Percentiles rank a stretch among this genome's conserved stretches.
phyloP scores from a whole-genome alignment of 352 stramenopile genomes.

The Phytophthora europaea region DNA sequence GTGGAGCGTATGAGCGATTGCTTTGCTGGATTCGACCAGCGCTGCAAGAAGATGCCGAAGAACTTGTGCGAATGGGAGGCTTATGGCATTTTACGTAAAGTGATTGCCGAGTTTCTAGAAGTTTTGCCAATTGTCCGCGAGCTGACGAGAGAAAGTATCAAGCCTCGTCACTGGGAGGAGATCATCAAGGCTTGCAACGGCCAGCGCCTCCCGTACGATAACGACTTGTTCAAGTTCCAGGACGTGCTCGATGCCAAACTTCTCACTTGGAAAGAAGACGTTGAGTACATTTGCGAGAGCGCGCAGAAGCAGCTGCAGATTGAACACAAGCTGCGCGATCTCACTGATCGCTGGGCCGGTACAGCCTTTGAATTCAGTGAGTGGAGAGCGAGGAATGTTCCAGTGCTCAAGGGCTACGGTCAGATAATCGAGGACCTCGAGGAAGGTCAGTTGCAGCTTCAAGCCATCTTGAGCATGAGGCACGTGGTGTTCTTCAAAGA shows the following conservation, averaged over 20 bases:
- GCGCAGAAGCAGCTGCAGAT: conserved; percentile 93
- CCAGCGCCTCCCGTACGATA: conserved; percentile 68
- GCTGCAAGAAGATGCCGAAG: conserved; percentile 89
- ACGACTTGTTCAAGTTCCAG: conserved; percentile 79
- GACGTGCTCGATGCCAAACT: conserved; percentile 86
- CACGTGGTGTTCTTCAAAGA: conserved; percentile 93
- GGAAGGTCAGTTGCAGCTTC: conserved; percentile 89
- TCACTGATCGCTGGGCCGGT: conserved; percentile 86
- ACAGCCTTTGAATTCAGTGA: conserved; percentile 88
- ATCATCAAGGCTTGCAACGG: conserved; percentile 63
- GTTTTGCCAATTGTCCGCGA: conserved; percentile 87
- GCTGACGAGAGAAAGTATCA: conserved; percentile 88
- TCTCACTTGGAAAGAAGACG: conserved; percentile 81
- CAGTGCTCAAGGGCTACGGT: conserved; percentile 83
- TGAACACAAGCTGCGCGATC: conserved; percentile 88
- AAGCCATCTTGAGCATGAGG: conserved; percentile 90
- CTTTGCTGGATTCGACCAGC: conserved; percentile 68
- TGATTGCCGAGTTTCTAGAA: conserved; percentile 88
- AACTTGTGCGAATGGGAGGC: conserved; percentile 89
- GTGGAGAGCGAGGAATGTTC: conserved; percentile 83
- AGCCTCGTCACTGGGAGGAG: conserved; percentile 90
- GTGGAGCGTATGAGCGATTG: conserved; percentile 75
- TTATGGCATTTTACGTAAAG: conserved; percentile 77
- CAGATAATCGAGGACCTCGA: conserved; percentile 91
- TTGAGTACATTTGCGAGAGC: conserved; percentile 91